Evolutionary conservation across 2,329 filamentous ascomycete species (phyloP).

Genomic region (Aspergillus ochraceus): DNA sequence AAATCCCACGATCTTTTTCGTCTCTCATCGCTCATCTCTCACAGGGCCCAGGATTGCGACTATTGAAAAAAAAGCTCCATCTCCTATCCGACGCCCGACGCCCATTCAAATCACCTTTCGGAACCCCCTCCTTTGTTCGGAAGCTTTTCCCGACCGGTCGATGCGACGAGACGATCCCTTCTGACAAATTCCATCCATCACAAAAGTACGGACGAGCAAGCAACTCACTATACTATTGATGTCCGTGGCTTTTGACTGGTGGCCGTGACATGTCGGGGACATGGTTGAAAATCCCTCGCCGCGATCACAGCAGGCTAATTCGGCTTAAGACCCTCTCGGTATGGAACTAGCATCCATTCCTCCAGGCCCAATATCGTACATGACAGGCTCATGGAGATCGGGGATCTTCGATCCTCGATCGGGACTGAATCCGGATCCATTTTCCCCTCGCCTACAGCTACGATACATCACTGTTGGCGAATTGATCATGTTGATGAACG

Average conservation of each 20-base stretch:
- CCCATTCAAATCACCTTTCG: not conserved
- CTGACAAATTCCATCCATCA: not conserved
- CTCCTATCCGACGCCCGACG: not conserved
- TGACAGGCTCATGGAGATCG: not conserved
- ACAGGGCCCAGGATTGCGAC: not conserved
- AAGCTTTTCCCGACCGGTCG: slow-evolving; percentile 1
- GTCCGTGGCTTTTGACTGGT: not conserved
- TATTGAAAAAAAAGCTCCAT: not conserved
- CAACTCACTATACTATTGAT: not conserved
- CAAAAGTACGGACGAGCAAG: not conserved
- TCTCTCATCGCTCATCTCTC: no score
- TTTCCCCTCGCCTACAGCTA: not conserved
- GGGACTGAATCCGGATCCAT: not conserved
- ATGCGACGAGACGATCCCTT: not conserved
- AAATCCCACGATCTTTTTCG: no score
- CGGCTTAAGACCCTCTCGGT: not conserved
- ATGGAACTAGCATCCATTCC: not conserved
- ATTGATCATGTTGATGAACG: not conserved
- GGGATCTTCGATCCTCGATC: not conserved
- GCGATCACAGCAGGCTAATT: not conserved
- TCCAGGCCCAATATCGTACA: not conserved
- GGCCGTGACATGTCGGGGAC: not conserved
- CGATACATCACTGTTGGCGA: not conserved
- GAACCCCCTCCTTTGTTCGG: not conserved
- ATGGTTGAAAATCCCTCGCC: not conserved